Conservation (phyloP, 2,329 filamentous ascomycete genomes). For the Epichloe amarillans region DNA sequence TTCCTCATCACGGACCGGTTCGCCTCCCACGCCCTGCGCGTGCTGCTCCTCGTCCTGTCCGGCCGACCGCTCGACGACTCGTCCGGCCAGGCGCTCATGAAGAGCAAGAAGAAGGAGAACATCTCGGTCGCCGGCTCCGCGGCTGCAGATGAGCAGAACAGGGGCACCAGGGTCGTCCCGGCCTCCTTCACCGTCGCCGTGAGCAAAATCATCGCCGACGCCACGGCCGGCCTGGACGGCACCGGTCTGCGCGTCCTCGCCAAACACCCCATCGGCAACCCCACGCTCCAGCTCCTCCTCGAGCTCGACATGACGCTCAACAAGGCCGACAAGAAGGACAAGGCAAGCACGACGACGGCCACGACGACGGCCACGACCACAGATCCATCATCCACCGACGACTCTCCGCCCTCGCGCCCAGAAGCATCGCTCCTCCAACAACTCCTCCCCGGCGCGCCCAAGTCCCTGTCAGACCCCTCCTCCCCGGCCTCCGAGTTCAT, state of each 20-base stretch:
- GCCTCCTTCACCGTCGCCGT: conserved; percentile 64
- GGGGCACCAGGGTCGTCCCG: conserved; percentile 49
- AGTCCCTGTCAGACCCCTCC: conserved; percentile 57
- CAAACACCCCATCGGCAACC: conserved; percentile 81
- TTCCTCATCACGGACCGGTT: conserved; percentile 78
- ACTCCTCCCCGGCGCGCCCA: conserved; percentile 61
- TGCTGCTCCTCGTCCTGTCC: conserved; percentile 73
- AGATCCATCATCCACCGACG: background rate
- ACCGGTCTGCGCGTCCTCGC: conserved; percentile 73
- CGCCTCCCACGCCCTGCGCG: conserved; percentile 80
- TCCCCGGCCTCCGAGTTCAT: conserved; percentile 67
- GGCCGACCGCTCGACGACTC: conserved; percentile 64
- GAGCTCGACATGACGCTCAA: conserved; percentile 72
- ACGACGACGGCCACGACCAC: background rate
- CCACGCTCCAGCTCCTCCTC: conserved; percentile 79
- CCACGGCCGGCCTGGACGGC: conserved; percentile 60
- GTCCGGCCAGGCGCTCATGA: conserved; percentile 59
- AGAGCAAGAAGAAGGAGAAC: conserved; percentile 87
- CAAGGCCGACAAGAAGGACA: conserved; percentile 21
- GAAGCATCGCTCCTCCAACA: conserved; percentile 52
- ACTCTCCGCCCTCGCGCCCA: too few relatives aligned
- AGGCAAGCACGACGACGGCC: background rate
- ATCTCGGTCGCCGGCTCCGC: conserved; percentile 47
- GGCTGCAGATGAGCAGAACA: conserved; percentile 33
- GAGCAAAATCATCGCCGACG: conserved; percentile 69